Evolutionary conservation across 192 early-diverging fungal genomes (phyloP), one percentile per base, ranked within the genome.

Genomic region (Coemansia sp.): DNA sequence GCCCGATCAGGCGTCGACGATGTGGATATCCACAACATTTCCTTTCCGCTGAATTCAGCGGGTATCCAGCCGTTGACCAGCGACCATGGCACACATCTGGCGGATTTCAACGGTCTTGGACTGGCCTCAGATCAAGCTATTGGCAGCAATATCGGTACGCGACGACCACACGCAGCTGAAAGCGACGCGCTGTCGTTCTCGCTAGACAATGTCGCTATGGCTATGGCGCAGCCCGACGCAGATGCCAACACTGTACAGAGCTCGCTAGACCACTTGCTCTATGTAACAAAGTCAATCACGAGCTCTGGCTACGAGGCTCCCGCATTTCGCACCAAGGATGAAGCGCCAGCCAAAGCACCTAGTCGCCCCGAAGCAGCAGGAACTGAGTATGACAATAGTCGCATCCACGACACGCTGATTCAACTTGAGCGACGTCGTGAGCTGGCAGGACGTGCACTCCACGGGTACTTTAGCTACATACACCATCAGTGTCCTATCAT

Each of bases 401-500:
- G 60, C 19, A 70, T 82, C 68, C 74, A 75, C 25, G 51, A 60
- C 38, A 59, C 71, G 38, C 66, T 82, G 59, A 51, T 82, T 41
- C 79, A 37, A 44, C 57, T 74, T 9, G 79, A 82, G 68, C 70
- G 79, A 17, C 74, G 68, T 10, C 38, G 51, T 8, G 79, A 69
- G 48, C 64, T 74, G 27, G 67, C 74, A 7, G 68, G 50, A 19
- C 65, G 62, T 1, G 67, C 74, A 11, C 71, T 84, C 27, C 73
- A 76, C 63, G 75, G 73, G 59, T 84, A 84, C 59, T 84, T 84
- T 66, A 64, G 77, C 64, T 79, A 72, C 45, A 67, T 84, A 46
- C 82, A 84, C 66, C 82, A 70, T 42, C 82, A 84, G 64, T 68
- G 65, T 46, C 82, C 82, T 7, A 79, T 79, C 64, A 75, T 84